Percentiles rank a stretch among this genome's conserved stretches.
These are phyloP conservation scores for Paramarasmius palmivorus DNA, from an alignment of 1,284 basidiomycete genomes.

Conservation along the genomic window DNA sequence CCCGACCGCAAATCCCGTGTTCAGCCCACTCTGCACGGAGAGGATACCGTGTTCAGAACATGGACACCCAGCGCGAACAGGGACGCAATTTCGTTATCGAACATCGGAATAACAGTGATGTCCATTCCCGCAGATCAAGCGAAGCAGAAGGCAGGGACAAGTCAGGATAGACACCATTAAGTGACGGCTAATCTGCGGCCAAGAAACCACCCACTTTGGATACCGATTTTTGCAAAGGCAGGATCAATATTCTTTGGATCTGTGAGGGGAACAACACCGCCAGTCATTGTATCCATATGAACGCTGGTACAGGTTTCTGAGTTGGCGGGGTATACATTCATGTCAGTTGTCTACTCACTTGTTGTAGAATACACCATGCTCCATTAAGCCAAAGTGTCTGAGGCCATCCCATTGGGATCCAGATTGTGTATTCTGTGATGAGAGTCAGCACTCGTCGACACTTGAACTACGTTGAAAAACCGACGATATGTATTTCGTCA, in stretches of 20 bases:
- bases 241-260: constrained; percentile 54
- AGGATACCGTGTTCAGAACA: neutral
- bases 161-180: neutral
- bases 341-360: constrained; percentile 39
- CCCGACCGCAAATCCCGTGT: constrained; percentile 74
- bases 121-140: neutral
- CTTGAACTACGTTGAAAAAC: constrained; percentile 21
- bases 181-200: neutral
- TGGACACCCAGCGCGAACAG: too few relatives aligned
- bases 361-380: constrained; percentile 64
- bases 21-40: constrained; percentile 61
- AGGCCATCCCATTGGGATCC: constrained; percentile 78
- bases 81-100: too few relatives aligned
- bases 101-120: neutral
- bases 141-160: neutral
- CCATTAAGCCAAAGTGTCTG: constrained; percentile 57
- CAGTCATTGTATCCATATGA: constrained; percentile 41
- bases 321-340: neutral
- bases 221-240: constrained; percentile 53
- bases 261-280: constrained; percentile 46
- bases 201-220: constrained; percentile 55
- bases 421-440: constrained; percentile 68
- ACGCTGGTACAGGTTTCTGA: constrained; percentile 35
- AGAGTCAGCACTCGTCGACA: too few relatives aligned
- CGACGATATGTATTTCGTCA: constrained; percentile 64